Evolutionary conservation across 495 filamentous ascomycete genomes (phyloP).

Genomic region (Neurospora tetrasperma): DNA sequence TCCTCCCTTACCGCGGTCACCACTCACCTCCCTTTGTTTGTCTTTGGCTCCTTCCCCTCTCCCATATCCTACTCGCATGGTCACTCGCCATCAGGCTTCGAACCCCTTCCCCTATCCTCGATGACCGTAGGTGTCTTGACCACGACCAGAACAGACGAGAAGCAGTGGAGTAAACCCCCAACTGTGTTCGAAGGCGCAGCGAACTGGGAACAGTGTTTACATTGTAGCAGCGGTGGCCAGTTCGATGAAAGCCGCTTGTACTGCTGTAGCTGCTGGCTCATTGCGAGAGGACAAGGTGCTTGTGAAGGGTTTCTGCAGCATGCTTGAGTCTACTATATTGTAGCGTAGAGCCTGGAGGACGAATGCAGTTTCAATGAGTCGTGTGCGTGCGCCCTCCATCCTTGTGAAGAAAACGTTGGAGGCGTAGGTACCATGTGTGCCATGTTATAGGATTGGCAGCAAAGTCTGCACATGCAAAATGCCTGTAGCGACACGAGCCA

Average conservation of each 20-base stretch:
- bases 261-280: neutral
- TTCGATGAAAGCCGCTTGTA: neutral
- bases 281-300: neutral
- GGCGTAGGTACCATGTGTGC: neutral
- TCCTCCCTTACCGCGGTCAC: neutral
- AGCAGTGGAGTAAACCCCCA: neutral
- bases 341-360: neutral
- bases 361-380: neutral
- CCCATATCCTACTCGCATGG: no score
- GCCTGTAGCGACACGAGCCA: neutral
- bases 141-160: neutral
- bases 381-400: neutral
- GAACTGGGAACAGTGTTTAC: neutral
- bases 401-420: neutral
- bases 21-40: neutral
- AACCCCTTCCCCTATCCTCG: neutral
- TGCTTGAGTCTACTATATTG: neutral
- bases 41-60: neutral
- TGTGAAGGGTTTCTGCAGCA: neutral
- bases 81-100: neutral
- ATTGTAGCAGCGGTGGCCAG: neutral
- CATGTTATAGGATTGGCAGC: no score
- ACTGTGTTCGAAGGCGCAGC: neutral
- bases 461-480: neutral
- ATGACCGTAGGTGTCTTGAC: neutral